Percentiles rank a stretch among this genome's conserved stretches.
Evolutionary conservation across 345 rosid genomes (phyloP).

Genomic region (Lepidium sativum): DNA sequence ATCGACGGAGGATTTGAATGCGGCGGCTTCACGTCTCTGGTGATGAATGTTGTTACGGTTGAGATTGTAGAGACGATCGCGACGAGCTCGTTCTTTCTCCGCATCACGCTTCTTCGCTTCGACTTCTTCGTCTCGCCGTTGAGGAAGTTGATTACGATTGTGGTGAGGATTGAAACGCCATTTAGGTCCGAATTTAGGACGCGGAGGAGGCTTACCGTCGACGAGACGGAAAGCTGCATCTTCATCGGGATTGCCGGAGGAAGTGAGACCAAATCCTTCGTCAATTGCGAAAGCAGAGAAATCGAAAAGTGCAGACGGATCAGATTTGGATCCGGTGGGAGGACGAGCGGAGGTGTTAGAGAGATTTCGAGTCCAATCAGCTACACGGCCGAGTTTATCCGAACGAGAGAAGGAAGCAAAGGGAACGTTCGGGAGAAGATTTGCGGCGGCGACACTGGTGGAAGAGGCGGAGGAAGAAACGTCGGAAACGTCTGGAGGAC

Average conservation of each 20-base stretch:
- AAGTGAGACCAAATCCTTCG: constrained; percentile 43
- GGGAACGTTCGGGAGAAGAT: constrained; percentile 60
- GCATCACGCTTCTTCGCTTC: constrained; percentile 77
- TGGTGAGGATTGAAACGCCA: constrained; percentile 67
- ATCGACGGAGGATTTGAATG: constrained; percentile 72
- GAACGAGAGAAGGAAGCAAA: constrained; percentile 85
- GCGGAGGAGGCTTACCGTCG: constrained; percentile 74
- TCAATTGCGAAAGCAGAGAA: constrained; percentile 52
- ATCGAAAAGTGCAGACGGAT: constrained; percentile 46
- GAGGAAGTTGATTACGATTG: constrained; percentile 68
- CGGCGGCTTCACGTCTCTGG: constrained; percentile 71
- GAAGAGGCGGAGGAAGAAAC: constrained; percentile 27
- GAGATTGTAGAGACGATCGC: constrained; percentile 60
- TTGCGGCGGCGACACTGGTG: constrained; percentile 25
- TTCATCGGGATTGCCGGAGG: constrained; percentile 38
- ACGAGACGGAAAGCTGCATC: constrained; percentile 86
- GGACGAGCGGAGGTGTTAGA: constrained; percentile 27
- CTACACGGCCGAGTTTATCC: constrained; percentile 79
- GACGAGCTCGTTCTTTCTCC: constrained; percentile 84
- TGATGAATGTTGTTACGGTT: constrained; percentile 56
- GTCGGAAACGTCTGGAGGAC: constrained; percentile 42
- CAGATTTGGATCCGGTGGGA: constrained; percentile 21
- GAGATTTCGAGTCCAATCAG: constrained; percentile 68
- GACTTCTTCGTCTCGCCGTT: constrained; percentile 84
- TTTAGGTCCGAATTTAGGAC: constrained; percentile 77